Evolutionary conservation across 2,329 filamentous ascomycete genomes (phyloP).

Genomic region (Fusarium sublunatum): DNA sequence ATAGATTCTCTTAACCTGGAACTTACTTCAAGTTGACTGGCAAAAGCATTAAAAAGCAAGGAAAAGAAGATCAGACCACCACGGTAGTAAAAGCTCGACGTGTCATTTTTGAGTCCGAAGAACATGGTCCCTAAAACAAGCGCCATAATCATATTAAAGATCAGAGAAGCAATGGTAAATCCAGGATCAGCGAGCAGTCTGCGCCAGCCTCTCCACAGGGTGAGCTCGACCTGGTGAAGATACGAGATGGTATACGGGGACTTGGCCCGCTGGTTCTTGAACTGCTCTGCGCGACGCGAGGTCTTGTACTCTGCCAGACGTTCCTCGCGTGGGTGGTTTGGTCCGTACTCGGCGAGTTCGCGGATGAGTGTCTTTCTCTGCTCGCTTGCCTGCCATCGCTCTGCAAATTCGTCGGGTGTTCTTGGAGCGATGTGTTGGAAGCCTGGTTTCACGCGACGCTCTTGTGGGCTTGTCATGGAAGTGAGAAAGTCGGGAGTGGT

Average conservation of each 20-base stretch:
- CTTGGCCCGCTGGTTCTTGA: conserved; percentile 53
- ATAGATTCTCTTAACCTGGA: not conserved
- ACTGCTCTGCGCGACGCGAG: conserved; percentile 41
- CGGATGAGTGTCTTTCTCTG: conserved; percentile 45
- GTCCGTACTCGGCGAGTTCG: conserved; percentile 47
- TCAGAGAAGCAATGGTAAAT: conserved; percentile 54
- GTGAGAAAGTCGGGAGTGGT: conserved; percentile 46
- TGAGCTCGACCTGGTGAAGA: conserved; percentile 57
- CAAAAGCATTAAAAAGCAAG: conserved; percentile 63
- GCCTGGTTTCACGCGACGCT: conserved; percentile 49
- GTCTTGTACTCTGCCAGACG: conserved; percentile 39
- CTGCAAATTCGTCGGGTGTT: conserved; percentile 53
- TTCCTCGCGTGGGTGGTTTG: conserved; percentile 31
- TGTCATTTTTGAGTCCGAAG: conserved; percentile 57
- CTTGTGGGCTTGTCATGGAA: conserved; percentile 57
- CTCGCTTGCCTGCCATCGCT: conserved; percentile 48
- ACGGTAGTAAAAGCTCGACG: conserved; percentile 59
- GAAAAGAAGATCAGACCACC: conserved; percentile 64
- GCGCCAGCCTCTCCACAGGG: conserved; percentile 55
- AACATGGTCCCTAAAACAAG: conserved; percentile 66
- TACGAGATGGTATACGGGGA: conserved; percentile 62
- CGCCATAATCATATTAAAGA: conserved; percentile 60
- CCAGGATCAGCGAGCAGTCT: conserved; percentile 55
- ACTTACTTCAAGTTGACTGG: conserved; percentile 49
- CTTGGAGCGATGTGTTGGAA: conserved; percentile 50